Base-by-base conservation (phyloP, 2,329 filamentous ascomycete genomes). In the Neurospora crassa region DNA sequence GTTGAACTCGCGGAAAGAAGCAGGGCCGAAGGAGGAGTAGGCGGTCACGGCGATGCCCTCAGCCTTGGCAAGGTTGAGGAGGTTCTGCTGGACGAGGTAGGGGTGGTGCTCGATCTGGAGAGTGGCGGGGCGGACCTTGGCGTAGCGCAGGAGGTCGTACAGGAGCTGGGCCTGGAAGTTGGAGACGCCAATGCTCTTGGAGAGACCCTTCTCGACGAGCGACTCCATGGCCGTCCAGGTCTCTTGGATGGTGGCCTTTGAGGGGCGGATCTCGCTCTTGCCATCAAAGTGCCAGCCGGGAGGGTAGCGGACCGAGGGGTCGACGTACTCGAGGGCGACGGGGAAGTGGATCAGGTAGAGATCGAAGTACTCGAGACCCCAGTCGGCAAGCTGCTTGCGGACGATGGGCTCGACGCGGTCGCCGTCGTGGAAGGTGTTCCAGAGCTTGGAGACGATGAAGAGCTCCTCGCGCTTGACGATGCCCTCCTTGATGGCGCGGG, bases 41-140 rank as follows among this genome's bases (percentile, higher is more conserved):
- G 92, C 93, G 3, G 92, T 96, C 71, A 96, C 86, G 75, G 86
- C 85, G 76, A 96, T 90, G 73, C 89, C 88, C 82, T 93, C 86
- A 70, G 84, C 82, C 83, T 91, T 85, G 77, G 90, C 91, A 69
- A 93, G 88, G 77, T 88, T 83, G 77, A 96, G 80, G 69, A 96
- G 87, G 70, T 89, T 86, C 72, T 84, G 81, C 85, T 96, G 93
- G 73, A 92, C 90, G 72, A 95, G 88, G 86, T 94, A 96, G 37
- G 93, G 93, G 86, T 96, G 93, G 84, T 95, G 92, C 85, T 96
- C 93, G 81, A 96, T 90, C 85, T 96, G 93, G 73, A 96, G 89
- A 53, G 91, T 90, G 47, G 92, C 91, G 10, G 92, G 92, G 67
- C 85, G 85, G 81, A 93, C 88, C 77, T 87, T 88, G 74, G 92